phyloP scores from a whole-genome alignment of 2,329 filamentous ascomycete genomes.

The Fusarium agapanthi region DNA sequence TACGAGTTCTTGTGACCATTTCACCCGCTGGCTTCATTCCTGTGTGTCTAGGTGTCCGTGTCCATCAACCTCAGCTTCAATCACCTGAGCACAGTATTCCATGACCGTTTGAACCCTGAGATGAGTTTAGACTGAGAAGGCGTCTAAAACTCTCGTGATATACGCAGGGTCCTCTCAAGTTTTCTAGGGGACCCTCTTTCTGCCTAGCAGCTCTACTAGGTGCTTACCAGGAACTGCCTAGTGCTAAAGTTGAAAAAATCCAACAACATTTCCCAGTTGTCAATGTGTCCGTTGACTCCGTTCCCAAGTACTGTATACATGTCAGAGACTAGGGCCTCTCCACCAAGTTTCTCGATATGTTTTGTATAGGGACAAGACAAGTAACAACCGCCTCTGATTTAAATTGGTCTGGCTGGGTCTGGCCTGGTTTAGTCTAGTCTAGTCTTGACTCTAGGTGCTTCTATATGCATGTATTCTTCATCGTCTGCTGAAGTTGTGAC shows the following conservation, averaged over 20 bases:
- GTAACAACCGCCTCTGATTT: neutral
- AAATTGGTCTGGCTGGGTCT: neutral
- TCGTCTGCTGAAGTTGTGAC: slow-evolving; percentile 20
- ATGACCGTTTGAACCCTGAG: slow-evolving; percentile 1
- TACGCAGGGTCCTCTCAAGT: slow-evolving; percentile 30
- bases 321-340: slow-evolving; percentile 1
- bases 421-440: neutral
- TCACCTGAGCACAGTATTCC: neutral
- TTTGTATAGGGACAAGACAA: neutral
- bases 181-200: slow-evolving; percentile 16
- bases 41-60: neutral
- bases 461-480: neutral
- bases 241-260: slow-evolving; percentile 12
- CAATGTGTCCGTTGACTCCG: neutral
- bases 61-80: neutral
- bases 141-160: slow-evolving; percentile 1
- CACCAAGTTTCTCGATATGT: neutral
- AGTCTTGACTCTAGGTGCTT: neutral
- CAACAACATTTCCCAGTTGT: slow-evolving; percentile 9
- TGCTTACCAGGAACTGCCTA: neutral
- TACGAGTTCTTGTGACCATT: neutral
- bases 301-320: slow-evolving; percentile 20
- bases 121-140: neutral
- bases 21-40: neutral
- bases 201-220: neutral